These are phyloP conservation scores for Citrullus mucosospermus DNA, from an alignment of 306 rosid genomes.

Conservation along the genomic window DNA sequence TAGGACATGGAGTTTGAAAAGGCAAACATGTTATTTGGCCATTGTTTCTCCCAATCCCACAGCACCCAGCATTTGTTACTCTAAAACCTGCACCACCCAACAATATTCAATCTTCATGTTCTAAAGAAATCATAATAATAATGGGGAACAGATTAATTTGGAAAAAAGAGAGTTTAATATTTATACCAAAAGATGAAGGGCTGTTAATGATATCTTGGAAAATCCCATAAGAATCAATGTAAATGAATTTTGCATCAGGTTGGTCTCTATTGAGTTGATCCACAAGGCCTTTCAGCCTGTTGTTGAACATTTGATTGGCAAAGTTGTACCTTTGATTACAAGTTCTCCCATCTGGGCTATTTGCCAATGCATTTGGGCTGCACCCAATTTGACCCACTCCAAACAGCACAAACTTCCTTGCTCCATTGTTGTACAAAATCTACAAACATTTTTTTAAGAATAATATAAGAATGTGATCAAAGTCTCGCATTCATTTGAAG, in stretches of 20 bases:
- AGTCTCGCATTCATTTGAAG: background rate
- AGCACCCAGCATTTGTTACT: slow-evolving; percentile 65
- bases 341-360: slow-evolving; percentile 67
- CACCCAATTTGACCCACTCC: slow-evolving; percentile 91
- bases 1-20: slow-evolving; percentile 50
- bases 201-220: slow-evolving; percentile 53
- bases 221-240: slow-evolving; percentile 60
- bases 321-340: slow-evolving; percentile 60
- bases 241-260: slow-evolving; percentile 50
- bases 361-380: slow-evolving; percentile 70
- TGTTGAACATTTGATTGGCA: slow-evolving; percentile 68
- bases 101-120: background rate
- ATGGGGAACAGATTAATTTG: too few relatives aligned
- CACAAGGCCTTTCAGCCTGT: slow-evolving; percentile 44
- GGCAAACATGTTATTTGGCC: slow-evolving; percentile 89
- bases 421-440: slow-evolving; percentile 62
- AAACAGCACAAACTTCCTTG: slow-evolving; percentile 75
- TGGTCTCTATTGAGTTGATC: slow-evolving; percentile 49
- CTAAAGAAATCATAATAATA: background rate
- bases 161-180: background rate
- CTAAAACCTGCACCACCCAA: slow-evolving; percentile 39
- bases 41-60: slow-evolving; percentile 91
- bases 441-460: background rate
- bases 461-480: background rate
- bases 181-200: slow-evolving; percentile 63